phyloP scores from a whole-genome alignment of 306 rosid species.

The Prinsepia uniflora region DNA sequence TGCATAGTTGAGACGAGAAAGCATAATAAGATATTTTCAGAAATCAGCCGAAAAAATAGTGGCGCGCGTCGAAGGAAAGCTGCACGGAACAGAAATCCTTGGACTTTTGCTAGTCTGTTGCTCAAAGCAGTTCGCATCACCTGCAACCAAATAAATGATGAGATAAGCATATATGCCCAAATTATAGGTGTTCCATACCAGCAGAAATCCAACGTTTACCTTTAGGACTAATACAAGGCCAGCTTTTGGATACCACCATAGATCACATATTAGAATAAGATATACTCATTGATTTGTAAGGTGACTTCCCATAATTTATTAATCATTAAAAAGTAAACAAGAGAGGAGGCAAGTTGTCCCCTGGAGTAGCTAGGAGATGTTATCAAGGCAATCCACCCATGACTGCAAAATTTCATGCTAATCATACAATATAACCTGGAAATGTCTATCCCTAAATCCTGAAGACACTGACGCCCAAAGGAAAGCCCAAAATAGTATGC shows the following conservation, averaged over 20 bases:
- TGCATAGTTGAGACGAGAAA: conserved; percentile 83
- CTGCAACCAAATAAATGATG: conserved; percentile 41
- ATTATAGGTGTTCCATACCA: neutral
- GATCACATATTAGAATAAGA: neutral
- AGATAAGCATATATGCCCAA: conserved; percentile 9
- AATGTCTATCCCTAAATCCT: neutral
- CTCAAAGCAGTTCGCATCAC: conserved; percentile 85
- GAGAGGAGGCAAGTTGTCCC: neutral
- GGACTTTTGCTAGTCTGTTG: conserved; percentile 99
- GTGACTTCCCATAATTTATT: neutral
- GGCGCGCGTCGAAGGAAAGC: conserved; percentile 98
- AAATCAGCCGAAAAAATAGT: conserved; percentile 72
- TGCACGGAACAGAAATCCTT: conserved; percentile 97
- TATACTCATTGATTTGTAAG: neutral
- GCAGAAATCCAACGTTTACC: neutral
- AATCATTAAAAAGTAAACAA: neutral
- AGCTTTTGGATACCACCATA: neutral
- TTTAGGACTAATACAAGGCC: neutral
- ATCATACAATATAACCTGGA: neutral
- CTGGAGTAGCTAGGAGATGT: neutral
- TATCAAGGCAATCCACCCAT: neutral
- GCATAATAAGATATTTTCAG: conserved; percentile 85
- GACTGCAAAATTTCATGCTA: neutral
- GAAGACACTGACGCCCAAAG: neutral
- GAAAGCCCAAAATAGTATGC: neutral